Evolutionary conservation across 2,329 filamentous ascomycete genomes (phyloP).

Genomic region (Colletotrichum tamarilloi): DNA sequence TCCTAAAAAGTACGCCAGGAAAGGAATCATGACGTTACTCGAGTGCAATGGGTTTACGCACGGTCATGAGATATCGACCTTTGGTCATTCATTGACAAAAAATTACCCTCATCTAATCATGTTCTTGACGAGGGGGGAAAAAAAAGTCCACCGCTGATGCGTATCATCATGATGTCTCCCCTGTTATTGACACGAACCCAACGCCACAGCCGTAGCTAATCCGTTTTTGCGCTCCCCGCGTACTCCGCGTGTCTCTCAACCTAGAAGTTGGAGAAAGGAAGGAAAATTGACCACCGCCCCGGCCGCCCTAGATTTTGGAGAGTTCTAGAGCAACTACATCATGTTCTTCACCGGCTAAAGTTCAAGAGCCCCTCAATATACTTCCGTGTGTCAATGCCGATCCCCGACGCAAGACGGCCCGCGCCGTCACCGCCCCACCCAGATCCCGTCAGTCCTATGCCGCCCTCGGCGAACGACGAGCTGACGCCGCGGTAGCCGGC

Average conservation of each 20-base stretch:
- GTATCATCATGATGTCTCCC: background rate
- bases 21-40: background rate
- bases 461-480: slow-evolving; percentile 48
- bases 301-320: too few relatives aligned
- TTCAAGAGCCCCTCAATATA: slow-evolving; percentile 81
- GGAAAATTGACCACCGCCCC: too few relatives aligned
- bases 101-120: background rate
- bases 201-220: background rate
- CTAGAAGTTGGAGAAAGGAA: background rate
- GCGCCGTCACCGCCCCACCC: slow-evolving; percentile 64
- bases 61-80: background rate
- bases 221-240: background rate
- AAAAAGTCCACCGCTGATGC: background rate
- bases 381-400: slow-evolving; percentile 79
- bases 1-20: background rate
- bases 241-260: background rate
- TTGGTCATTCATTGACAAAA: background rate
- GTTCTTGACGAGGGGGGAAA: background rate
- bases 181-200: background rate
- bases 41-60: background rate
- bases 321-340: background rate
- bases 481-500: slow-evolving; percentile 50
- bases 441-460: slow-evolving; percentile 48
- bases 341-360: slow-evolving; percentile 57
- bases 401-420: slow-evolving; percentile 74